Conservation (phyloP, 306 rosid genomes). For the Alnus glutinosa region DNA sequence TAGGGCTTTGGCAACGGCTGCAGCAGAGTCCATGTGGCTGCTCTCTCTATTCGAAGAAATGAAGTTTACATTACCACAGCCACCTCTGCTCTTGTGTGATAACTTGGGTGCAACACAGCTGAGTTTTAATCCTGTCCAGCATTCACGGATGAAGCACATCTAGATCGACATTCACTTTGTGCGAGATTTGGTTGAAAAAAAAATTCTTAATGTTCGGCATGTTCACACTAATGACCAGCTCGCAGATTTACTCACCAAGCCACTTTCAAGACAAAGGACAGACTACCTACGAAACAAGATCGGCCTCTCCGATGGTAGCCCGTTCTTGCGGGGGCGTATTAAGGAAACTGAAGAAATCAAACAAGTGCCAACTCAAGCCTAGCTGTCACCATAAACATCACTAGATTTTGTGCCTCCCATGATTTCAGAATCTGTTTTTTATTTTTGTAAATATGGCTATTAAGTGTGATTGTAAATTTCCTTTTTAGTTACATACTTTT, state of each 20-base stretch:
- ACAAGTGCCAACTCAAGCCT: too few species aligned
- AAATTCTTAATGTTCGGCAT: not conserved
- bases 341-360: not conserved
- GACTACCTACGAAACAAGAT: not conserved
- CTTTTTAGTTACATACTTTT: too few species aligned
- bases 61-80: not conserved
- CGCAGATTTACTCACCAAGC: not conserved
- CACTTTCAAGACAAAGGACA: too few species aligned
- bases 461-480: too few species aligned
- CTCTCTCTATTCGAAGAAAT: not conserved
- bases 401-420: too few species aligned
- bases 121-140: not conserved
- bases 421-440: too few species aligned
- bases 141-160: not conserved
- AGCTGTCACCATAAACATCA: too few species aligned
- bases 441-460: too few species aligned
- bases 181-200: not conserved
- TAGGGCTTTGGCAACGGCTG: not conserved
- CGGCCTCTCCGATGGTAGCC: conserved; percentile 3
- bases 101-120: too few species aligned
- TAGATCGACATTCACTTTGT: not conserved
- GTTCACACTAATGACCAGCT: not conserved
- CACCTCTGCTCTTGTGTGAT: not conserved
- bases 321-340: not conserved
- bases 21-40: not conserved